phyloP scores from a whole-genome alignment of 306 rosid species.

The Dalbergia cochinchinensis region DNA sequence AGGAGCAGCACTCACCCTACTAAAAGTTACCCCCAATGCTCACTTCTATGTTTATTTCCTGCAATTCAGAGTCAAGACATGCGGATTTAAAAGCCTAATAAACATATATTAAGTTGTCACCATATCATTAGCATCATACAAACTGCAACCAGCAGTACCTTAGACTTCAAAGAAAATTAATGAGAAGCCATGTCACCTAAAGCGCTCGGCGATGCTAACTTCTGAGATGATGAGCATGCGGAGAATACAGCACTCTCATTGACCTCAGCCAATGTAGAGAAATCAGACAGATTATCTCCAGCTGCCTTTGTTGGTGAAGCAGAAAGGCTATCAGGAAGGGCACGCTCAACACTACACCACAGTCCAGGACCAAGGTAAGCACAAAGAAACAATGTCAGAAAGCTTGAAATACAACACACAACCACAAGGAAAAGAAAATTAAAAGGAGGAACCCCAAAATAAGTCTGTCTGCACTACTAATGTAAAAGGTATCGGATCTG shows the following conservation, averaged over 20 bases:
- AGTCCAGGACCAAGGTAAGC: not conserved
- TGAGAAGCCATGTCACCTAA: slow-evolving; percentile 49
- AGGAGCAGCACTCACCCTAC: slow-evolving; percentile 53
- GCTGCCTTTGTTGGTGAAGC: slow-evolving; percentile 66
- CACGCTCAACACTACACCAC: slow-evolving; percentile 62
- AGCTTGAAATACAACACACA: not conserved
- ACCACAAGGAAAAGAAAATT: slow-evolving; percentile 2
- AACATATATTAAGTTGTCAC: slow-evolving; percentile 32
- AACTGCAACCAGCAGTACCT: slow-evolving; percentile 45
- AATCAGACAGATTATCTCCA: slow-evolving; percentile 42
- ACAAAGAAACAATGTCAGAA: slow-evolving; percentile 16
- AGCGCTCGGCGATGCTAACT: slow-evolving; percentile 37
- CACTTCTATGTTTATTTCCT: slow-evolving; percentile 57
- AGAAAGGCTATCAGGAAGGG: slow-evolving; percentile 74
- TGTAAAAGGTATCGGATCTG: not conserved
- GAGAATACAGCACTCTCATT: slow-evolving; percentile 43
- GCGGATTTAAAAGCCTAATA: slow-evolving; percentile 42
- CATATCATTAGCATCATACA: not conserved
- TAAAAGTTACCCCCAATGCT: slow-evolving; percentile 53
- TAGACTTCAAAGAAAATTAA: slow-evolving; percentile 46
- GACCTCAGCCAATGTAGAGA: slow-evolving; percentile 40
- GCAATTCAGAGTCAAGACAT: slow-evolving; percentile 63
- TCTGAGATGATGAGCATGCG: slow-evolving; percentile 34
- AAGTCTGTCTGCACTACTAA: no score
- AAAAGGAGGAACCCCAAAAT: not conserved